phyloP scores from a whole-genome alignment of 768 basidiomycete genomes.

The Cyclocybe cylindracea region DNA sequence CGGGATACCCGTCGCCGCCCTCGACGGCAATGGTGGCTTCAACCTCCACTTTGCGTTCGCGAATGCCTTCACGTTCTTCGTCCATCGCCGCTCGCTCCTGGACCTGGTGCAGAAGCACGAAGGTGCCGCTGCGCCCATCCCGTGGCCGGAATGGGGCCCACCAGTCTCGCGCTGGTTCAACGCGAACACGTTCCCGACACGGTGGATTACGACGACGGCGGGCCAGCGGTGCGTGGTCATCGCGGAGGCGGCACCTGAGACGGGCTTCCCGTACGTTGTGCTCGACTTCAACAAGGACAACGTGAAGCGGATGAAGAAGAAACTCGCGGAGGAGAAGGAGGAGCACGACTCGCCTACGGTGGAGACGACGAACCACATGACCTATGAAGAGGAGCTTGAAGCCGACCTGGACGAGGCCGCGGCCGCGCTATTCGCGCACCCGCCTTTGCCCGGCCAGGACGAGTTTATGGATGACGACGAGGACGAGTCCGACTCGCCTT shows the following conservation, averaged over 20 bases:
- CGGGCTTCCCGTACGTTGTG: constrained; percentile 12
- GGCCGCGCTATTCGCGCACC: neutral
- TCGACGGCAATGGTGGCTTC: neutral
- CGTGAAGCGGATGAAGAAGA: constrained; percentile 12
- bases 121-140: constrained; percentile 7
- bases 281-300: too few species aligned
- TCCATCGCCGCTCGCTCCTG: constrained; percentile 35
- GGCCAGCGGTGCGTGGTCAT: constrained; percentile 35
- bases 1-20: neutral
- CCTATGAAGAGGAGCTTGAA: neutral
- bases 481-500: neutral
- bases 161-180: constrained; percentile 34
- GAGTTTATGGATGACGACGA: constrained; percentile 3
- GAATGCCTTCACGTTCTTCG: constrained; percentile 33
- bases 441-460: neutral
- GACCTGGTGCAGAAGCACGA: constrained; percentile 4
- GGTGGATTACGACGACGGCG: constrained; percentile 41
- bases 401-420: neutral
- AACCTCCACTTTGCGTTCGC: constrained; percentile 7
- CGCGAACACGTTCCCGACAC: constrained; percentile 28
- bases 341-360: neutral
- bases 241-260: constrained; percentile 3
- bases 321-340: constrained; percentile 2
- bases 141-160: constrained; percentile 37
- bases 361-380: neutral